Base-by-base conservation (phyloP, 306 rosid genomes). In the Lagenaria siceraria region DNA sequence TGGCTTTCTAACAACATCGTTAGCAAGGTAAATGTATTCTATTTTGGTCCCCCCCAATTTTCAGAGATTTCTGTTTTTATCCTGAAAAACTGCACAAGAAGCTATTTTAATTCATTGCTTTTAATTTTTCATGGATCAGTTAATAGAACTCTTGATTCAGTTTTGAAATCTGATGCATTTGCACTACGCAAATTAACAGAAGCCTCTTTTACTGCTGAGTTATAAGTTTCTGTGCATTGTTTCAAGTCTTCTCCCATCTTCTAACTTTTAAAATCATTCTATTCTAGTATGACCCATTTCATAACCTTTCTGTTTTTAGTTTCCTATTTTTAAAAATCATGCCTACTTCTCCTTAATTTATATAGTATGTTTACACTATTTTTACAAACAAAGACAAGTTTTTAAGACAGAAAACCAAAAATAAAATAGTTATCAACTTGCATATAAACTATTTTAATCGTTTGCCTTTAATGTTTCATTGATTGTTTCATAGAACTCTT, bases 1-100 rank as follows among this genome's bases (percentile, higher is more conserved):
- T 93, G 97, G 98, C 98, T 93, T 77, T 93, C 98, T 69, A 90
- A 90, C 88, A 93, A 93, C 86, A 94, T 94, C 78, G 97, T 93
- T 68, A 90, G 81, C 98, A 94, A 94, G 98, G 98, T 84, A 81
- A 83, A 83, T 18, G 29, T n/a, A n/a, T n/a, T n/a, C 13, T 0
- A 35, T 19, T 1, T 7, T 10, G 0, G 1, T 1, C 12, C 48
- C n/a, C n/a, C 55, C 7, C 55, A 51, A 51, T 21, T 17, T 51
- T 1, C 55, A 51, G 17, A 14, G 0, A 15, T 51, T 51, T 51
- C 55, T 51, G 21, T 51, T 51, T 51, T 51, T 14, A 17, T 51
- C n/a, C n/a, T 51, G 55, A 42, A 51, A 51, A 51, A 51, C 17
- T 51, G 51, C 51, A 10, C 17, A 3, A 46, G 6, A 49, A 48